Evolutionary conservation across 352 stramenopile species (phyloP).

Genomic region (Halophytophthora polymorphica): DNA sequence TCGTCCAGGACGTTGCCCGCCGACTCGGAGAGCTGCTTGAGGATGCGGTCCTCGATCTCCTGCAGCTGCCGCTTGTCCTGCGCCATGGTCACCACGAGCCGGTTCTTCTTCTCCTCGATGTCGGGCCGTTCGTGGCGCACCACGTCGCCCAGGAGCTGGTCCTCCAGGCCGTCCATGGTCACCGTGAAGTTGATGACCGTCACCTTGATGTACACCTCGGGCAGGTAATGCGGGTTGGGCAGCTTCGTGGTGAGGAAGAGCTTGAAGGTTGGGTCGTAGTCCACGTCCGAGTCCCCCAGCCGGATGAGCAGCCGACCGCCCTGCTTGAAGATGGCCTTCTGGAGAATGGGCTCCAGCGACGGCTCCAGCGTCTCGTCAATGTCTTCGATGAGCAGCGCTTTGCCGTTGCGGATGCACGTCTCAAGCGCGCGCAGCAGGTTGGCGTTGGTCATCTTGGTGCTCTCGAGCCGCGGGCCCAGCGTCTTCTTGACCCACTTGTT

Average conservation of each 20-base stretch:
- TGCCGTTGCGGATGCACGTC: conserved; percentile 91
- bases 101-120: conserved; percentile 93
- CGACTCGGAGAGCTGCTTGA: conserved; percentile 90
- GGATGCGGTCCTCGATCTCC: conserved; percentile 91
- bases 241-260: conserved; percentile 93
- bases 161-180: conserved; percentile 91
- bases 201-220: conserved; percentile 95
- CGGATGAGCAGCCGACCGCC: conserved; percentile 86
- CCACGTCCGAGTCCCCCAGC: conserved; percentile 90
- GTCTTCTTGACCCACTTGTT: conserved; percentile 96
- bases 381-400: conserved; percentile 91
- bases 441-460: conserved; percentile 89
- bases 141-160: conserved; percentile 91
- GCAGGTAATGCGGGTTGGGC: conserved; percentile 93
- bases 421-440: conserved; percentile 90
- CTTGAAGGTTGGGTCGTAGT: conserved; percentile 91
- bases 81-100: conserved; percentile 91
- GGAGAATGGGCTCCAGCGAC: conserved; percentile 89
- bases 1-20: conserved; percentile 93
- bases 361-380: conserved; percentile 91
- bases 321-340: conserved; percentile 93
- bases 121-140: conserved; percentile 91
- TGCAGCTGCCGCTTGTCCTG: conserved; percentile 92
- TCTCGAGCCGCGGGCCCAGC: conserved; percentile 57
- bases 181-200: conserved; percentile 97